Percentiles rank a stretch among this genome's conserved stretches.
Conservation (phyloP, 2,329 filamentous ascomycete genomes). For the Phialophora expanda region DNA sequence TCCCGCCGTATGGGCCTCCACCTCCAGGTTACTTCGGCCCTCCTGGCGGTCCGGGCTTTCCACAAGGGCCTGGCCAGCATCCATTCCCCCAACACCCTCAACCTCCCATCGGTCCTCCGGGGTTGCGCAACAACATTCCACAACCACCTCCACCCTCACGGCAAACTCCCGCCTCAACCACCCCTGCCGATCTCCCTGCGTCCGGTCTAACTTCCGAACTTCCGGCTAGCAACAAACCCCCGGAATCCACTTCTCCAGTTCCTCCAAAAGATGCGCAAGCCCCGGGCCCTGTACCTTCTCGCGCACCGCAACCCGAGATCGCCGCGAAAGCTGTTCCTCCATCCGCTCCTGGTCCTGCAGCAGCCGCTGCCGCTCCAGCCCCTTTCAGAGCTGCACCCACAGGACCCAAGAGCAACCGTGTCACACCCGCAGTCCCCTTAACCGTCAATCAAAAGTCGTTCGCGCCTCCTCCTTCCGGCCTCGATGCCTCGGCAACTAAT, state of each 20-base stretch:
- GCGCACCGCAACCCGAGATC: constrained; percentile 38
- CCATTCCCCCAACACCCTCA: constrained; percentile 50
- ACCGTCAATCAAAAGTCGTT: constrained; percentile 45
- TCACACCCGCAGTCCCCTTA: constrained; percentile 54
- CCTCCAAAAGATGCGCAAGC: constrained; percentile 37
- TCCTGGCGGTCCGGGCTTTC: constrained; percentile 72
- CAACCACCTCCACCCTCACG: constrained; percentile 42
- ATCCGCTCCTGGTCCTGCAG: constrained; percentile 29
- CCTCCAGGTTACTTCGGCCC: constrained; percentile 72
- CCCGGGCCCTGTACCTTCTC: constrained; percentile 34
- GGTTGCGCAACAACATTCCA: constrained; percentile 47
- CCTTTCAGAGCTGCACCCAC: constrained; percentile 34
- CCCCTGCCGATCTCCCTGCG: constrained; percentile 39
- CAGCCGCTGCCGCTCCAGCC: constrained; percentile 25
- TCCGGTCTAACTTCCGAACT: constrained; percentile 52
- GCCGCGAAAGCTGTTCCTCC: constrained; percentile 36
- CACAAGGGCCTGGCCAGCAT: constrained; percentile 69
- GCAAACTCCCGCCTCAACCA: constrained; percentile 38
- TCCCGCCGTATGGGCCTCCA: constrained; percentile 76
- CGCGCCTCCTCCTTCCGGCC: constrained; percentile 44
- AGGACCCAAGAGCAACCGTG: constrained; percentile 49
- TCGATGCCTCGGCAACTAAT: constrained; percentile 43
- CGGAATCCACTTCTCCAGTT: constrained; percentile 45
- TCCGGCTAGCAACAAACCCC: constrained; percentile 49
- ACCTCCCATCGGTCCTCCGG: constrained; percentile 63